A percentile compares a stretch with the other conserved stretches of the same genome.
These are phyloP conservation scores for Russula sp. DNA, from an alignment of 768 basidiomycete species.

Conservation along the genomic window DNA sequence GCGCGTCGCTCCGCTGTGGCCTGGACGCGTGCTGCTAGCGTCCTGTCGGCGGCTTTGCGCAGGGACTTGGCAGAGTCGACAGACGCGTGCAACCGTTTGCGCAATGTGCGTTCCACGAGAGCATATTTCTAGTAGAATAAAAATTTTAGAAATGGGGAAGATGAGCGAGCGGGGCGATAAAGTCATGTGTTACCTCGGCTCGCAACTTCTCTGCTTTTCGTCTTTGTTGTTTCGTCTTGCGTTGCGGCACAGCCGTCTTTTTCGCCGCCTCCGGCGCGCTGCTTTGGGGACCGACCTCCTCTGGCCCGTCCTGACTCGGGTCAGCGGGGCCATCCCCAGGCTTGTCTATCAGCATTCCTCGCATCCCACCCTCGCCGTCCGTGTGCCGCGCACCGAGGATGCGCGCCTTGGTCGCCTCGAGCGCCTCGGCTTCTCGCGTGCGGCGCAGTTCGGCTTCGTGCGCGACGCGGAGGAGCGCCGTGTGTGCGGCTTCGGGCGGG, in stretches of 20 bases:
- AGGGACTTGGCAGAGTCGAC: conserved; percentile 52
- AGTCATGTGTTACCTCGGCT: conserved; percentile 47
- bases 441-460: conserved; percentile 58
- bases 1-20: conserved; percentile 37
- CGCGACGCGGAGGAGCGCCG: conserved; percentile 62
- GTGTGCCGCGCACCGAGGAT: conserved; percentile 44
- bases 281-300: conserved; percentile 26
- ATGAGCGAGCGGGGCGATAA: background rate
- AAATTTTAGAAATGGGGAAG: background rate
- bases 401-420: conserved; percentile 48
- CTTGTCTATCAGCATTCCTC: conserved; percentile 63
- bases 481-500: conserved; percentile 67
- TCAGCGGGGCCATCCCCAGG: conserved; percentile 36
- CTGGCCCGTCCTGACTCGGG: background rate
- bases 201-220: conserved; percentile 57
- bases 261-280: conserved; percentile 27
- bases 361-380: conserved; percentile 34
- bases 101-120: conserved; percentile 50
- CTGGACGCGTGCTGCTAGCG: conserved; percentile 36
- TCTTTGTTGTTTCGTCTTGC: conserved; percentile 63
- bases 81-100: conserved; percentile 55
- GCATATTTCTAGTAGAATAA: conserved; percentile 52
- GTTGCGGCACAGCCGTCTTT: conserved; percentile 36
- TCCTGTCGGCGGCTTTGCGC: conserved; percentile 38
- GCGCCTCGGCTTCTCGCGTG: conserved; percentile 46